These are phyloP conservation scores for Polygonum maritimum DNA, from an alignment of 148 eudicot genomes.

Conservation along the genomic window DNA sequence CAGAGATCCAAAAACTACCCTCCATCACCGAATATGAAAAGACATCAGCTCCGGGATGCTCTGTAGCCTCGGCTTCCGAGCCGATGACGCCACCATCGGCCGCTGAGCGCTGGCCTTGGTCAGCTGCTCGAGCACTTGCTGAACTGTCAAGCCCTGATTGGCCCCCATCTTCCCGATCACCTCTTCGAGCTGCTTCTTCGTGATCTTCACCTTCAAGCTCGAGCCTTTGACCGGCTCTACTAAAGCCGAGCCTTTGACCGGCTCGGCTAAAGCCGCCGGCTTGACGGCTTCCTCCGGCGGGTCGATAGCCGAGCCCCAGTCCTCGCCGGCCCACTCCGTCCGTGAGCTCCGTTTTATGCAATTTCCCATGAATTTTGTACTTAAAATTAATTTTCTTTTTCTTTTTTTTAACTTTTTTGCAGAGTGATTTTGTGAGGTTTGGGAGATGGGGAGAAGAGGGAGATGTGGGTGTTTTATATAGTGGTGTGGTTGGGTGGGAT, in stretches of 20 bases:
- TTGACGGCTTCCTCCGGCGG: neutral
- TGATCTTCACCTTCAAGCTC: conserved; percentile 26
- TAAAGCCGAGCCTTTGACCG: too few relatives aligned
- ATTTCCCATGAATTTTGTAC: neutral
- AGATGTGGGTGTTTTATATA: conserved; percentile 3
- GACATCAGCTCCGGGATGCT: conserved; percentile 37
- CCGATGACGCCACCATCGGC: conserved; percentile 6
- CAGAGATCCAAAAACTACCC: neutral
- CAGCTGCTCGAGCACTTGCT: conserved; percentile 31
- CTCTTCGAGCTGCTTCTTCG: conserved; percentile 37
- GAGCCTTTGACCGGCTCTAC: neutral
- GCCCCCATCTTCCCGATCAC: conserved; percentile 14
- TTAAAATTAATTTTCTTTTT: too few relatives aligned
- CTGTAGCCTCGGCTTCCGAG: conserved; percentile 50
- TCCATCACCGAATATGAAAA: neutral
- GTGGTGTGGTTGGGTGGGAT: neutral
- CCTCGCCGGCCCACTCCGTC: conserved; percentile 2
- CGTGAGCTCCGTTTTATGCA: neutral
- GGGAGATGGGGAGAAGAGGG: neutral
- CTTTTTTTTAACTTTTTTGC: neutral
- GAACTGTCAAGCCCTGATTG: conserved; percentile 17
- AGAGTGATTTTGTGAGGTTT: neutral
- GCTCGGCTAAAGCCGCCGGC: neutral
- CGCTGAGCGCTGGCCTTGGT: conserved; percentile 26
- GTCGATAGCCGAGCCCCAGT: neutral